These are phyloP conservation scores for Fusarium nematophilum DNA, from an alignment of 2,329 filamentous ascomycete genomes.

Conservation along the genomic window DNA sequence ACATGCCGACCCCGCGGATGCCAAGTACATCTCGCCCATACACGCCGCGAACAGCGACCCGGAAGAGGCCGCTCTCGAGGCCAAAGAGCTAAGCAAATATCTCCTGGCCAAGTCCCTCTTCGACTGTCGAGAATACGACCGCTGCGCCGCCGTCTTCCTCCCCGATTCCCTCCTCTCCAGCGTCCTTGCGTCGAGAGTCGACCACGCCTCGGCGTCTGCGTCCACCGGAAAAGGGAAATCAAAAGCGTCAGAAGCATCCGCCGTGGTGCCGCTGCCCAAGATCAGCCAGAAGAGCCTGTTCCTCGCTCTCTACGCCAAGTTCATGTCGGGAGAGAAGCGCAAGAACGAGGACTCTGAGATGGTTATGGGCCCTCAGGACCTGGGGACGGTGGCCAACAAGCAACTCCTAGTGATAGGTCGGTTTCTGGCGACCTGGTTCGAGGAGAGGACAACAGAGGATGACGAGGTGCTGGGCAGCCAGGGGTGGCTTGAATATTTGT, in stretches of 20 bases:
- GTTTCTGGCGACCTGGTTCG: constrained; percentile 84
- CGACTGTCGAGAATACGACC: constrained; percentile 94
- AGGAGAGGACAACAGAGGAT: constrained; percentile 68
- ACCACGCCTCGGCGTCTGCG: constrained; percentile 49
- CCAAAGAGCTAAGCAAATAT: constrained; percentile 83
- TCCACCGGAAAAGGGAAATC: constrained; percentile 73
- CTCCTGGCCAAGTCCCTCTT: constrained; percentile 94
- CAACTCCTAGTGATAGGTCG: constrained; percentile 81
- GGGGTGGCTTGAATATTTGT: constrained; percentile 93
- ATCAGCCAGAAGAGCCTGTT: constrained; percentile 94
- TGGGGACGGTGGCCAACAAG: constrained; percentile 85
- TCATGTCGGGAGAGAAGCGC: constrained; percentile 92
- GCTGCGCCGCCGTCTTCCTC: constrained; percentile 89
- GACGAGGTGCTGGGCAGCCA: constrained; percentile 74
- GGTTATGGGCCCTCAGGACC: constrained; percentile 93
- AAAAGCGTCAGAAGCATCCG: constrained; percentile 40
- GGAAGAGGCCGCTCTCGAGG: constrained; percentile 79
- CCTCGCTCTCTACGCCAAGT: constrained; percentile 90
- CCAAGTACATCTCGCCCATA: constrained; percentile 58
- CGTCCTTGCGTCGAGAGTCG: constrained; percentile 64
- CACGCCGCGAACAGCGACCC: constrained; percentile 72
- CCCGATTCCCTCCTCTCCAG: constrained; percentile 82
- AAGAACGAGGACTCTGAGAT: constrained; percentile 98
- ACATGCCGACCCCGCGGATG: constrained; percentile 44
- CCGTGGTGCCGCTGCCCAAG: constrained; percentile 56